phyloP scores from a whole-genome alignment of 169 alveolate species.

The Plasmodium yoelii region DNA sequence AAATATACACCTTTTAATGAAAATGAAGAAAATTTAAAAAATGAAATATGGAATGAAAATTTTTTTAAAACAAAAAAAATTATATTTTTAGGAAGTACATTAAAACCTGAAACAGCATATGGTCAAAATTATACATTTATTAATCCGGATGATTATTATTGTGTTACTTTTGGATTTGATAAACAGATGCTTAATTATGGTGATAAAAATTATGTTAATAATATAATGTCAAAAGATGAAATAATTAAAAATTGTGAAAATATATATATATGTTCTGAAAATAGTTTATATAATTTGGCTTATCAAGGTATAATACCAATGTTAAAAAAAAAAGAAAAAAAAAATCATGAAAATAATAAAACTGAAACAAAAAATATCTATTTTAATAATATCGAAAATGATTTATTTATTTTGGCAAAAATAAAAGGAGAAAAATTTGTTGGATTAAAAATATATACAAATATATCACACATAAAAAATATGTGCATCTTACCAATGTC shows the following conservation, averaged over 20 bases:
- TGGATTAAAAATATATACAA: conserved; percentile 95
- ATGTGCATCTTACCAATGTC: conserved; percentile 98
- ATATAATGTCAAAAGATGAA: conserved; percentile 69
- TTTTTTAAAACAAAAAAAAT: conserved; percentile 24
- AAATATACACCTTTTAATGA: background rate
- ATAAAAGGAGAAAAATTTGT: conserved; percentile 93
- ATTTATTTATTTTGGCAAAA: conserved; percentile 72
- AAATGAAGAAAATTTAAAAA: conserved; percentile 14
- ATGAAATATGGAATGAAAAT: conserved; percentile 11
- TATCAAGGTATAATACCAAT: conserved; percentile 92
- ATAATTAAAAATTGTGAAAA: conserved; percentile 78
- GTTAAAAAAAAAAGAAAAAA: background rate
- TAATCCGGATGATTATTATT: conserved; percentile 96
- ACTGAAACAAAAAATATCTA: background rate
- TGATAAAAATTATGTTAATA: conserved; percentile 83
- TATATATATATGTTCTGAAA: conserved; percentile 80
- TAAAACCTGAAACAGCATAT: conserved; percentile 99
- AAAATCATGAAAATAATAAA: background rate
- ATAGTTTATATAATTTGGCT: conserved; percentile 92
- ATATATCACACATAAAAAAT: conserved; percentile 91
- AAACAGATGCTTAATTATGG: conserved; percentile 79
- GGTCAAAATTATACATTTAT: conserved; percentile 99
- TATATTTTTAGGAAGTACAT: conserved; percentile 96
- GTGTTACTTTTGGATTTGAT: conserved; percentile 84
- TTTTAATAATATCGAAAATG: conserved; percentile 35